Conservation (phyloP, 495 filamentous ascomycete species). For the Terfezia boudieri region DNA sequence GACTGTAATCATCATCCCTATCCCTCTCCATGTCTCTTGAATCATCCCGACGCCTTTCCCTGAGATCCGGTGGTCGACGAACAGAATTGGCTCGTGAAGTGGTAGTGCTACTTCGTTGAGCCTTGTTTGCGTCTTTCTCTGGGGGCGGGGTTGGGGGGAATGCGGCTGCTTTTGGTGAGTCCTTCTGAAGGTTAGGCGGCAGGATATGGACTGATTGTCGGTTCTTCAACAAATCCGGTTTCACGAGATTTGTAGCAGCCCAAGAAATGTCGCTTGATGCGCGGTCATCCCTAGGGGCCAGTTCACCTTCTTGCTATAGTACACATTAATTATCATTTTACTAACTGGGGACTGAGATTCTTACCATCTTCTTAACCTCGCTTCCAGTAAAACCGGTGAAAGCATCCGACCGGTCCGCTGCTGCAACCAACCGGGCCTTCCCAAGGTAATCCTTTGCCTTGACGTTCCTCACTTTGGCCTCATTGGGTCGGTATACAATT, state of each 20-base stretch:
- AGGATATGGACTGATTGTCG: constrained; percentile 3
- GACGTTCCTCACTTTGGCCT: constrained; percentile 93
- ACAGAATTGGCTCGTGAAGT: not conserved
- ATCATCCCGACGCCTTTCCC: constrained; percentile 10
- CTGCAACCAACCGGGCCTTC: constrained; percentile 79
- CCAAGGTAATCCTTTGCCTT: constrained; percentile 94
- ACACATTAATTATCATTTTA: constrained; percentile 1
- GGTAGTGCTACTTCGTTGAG: not conserved
- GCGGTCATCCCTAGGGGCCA: constrained; percentile 42
- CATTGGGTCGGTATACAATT: constrained; percentile 83
- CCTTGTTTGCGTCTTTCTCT: constrained; percentile 35
- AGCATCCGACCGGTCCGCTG: constrained; percentile 54
- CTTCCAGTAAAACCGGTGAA: constrained; percentile 56
- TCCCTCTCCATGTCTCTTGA: constrained; percentile 12
- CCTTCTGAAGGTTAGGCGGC: constrained; percentile 8
- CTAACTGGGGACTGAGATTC: not conserved
- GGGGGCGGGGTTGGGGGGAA: constrained; percentile 95
- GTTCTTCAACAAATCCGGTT: constrained; percentile 46
- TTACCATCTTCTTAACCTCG: constrained; percentile 42
- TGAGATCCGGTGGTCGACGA: not conserved
- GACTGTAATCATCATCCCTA: constrained; percentile 7
- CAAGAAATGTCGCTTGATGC: constrained; percentile 61
- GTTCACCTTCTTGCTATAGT: constrained; percentile 5
- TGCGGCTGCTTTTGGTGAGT: not conserved
- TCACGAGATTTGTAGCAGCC: constrained; percentile 75